phyloP scores from a whole-genome alignment of 75 land plant species.

The Cupressus sempervirens region DNA sequence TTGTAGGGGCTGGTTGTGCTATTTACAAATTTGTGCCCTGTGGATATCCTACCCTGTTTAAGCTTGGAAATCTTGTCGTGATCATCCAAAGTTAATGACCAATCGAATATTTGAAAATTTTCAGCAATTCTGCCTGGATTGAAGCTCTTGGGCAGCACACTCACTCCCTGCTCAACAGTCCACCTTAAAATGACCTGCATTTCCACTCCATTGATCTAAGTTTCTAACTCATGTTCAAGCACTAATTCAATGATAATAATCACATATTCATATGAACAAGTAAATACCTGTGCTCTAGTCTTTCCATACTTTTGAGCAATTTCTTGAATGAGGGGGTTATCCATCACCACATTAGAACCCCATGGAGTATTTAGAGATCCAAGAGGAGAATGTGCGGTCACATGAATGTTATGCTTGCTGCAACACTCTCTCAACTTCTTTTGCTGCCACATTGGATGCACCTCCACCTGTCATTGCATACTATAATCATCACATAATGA shows the following conservation, averaged over 20 bases:
- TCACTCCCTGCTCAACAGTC: neutral
- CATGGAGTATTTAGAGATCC: neutral
- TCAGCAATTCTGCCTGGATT: neutral
- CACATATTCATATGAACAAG: no score
- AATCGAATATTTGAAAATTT: neutral
- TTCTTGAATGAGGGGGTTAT: no score
- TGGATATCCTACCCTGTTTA: neutral
- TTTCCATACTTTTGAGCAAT: no score
- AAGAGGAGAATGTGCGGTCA: neutral
- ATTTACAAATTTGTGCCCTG: neutral
- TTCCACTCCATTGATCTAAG: neutral
- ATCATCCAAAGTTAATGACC: neutral
- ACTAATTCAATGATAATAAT: neutral
- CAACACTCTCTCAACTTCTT: no score
- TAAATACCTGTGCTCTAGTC: no score
- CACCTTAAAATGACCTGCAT: neutral
- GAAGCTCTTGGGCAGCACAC: constrained; percentile 1
- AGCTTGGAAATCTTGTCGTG: neutral
- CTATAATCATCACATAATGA: neutral
- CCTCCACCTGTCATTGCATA: neutral
- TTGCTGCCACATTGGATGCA: no score
- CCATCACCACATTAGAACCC: neutral
- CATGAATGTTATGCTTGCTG: neutral
- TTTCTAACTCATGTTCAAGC: neutral
- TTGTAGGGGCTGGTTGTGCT: no score